Base-by-base conservation (phyloP, 768 basidiomycete genomes). In the Mycena metata region DNA sequence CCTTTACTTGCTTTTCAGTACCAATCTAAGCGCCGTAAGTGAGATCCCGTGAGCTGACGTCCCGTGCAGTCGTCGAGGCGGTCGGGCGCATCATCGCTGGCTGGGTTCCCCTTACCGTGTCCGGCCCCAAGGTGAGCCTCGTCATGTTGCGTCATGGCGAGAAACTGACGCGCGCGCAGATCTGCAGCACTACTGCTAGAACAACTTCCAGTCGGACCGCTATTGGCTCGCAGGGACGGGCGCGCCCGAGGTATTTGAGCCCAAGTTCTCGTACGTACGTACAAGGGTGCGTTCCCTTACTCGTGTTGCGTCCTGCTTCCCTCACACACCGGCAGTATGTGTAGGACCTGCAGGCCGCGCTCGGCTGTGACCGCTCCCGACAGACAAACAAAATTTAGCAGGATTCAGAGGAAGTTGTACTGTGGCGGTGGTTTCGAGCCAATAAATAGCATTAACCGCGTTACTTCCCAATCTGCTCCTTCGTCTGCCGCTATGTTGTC, bases 131-230 rank as follows among this genome's bases (percentile, higher is more conserved):
- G 23, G 73, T 69, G 46, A 71, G 69, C 3, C 57, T 76, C 50
- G 70, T 78, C 41, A 76, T 71, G 6, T 69, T 76, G 35, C 77
- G 76, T 64, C 75, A 73, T 52, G 77, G 77, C 6, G 77, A 76
- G 30, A 30, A 78, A 51, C 60, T 76, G 11, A 76, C 43, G 49
- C 67, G 3, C 66, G 21, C 46, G 45, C 66, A 59, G 74, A 75
- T 52, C 41, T 51, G 24, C 56, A 60, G 30, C 66, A 74, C 59
- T 74, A 73, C 39, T 76, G 71, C 60, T 56, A 60, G 12, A 76
- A 76, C 49, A 75, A 74, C 47, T 74, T 71, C 61, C 75, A 76
- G 63, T 73, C 71, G 54, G 74, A 73, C 60, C 69, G 74, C 26
- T 71, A 69, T 39, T 75, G 72, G 74, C 67, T 75, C 45, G 69